Evolutionary conservation across 2,329 filamentous ascomycete species (phyloP), one percentile per base, ranked within the genome.

Genomic region (Pseudogymnoascus sp.): DNA sequence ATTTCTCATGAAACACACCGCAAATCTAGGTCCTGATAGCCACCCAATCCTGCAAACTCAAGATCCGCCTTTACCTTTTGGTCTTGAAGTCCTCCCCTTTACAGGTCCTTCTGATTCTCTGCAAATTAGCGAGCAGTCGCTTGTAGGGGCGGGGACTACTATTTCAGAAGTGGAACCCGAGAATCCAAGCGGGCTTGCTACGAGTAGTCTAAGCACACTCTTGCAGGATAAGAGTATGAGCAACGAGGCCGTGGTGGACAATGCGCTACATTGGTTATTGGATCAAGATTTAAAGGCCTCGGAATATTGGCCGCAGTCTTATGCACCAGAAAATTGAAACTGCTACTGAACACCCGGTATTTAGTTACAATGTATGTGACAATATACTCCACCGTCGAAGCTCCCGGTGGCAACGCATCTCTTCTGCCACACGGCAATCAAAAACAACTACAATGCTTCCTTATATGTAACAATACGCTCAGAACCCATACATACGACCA

Each of bases 1-100:
- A 10, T 78, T 78, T 64, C 66, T 74, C 13, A 67, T 65, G 50
- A 60, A 63, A 28, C 65, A 65, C 13, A 63, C 62, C 36, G 60
- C 62, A 3, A 36, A 33, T 8, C 31, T 64, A 3, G 63, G 50
- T n/a, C 36, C 62, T 5, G 62, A 63, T 6, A 42, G 40, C 21
- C 50, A 4, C 38, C 38, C 38, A 42, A 13, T 42, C 17, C 38
- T 10, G 17, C 38, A 19, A 4, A 42, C 38, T 21, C 38, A 42
- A 21, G 17, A 42, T 42, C 9, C 38, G 10, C 17, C 38, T 13
- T 17, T 42, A 21, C 38, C 17, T 42, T 42, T 21, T 4, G 38
- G 21, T 42, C 17, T 21, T 19, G 38, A 42, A 21, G 17, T 21
- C 17, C 17, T 42, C 10, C 38, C 38, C 11, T 42, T 42, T 21